phyloP scores from a whole-genome alignment of 805 yeast species.

The Kodamaea fukazawae region DNA sequence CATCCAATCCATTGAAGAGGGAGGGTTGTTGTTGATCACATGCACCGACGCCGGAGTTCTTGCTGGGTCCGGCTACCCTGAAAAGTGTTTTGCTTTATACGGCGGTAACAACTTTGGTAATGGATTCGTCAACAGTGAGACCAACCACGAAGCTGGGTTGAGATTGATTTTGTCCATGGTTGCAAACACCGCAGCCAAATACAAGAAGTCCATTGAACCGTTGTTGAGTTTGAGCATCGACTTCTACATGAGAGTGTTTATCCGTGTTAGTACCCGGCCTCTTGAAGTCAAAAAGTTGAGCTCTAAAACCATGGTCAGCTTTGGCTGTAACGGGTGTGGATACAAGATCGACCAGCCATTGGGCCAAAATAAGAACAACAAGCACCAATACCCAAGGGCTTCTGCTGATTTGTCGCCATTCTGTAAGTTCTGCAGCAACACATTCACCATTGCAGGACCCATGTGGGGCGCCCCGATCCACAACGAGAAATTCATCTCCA shows the following conservation, averaged over 20 bases:
- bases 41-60: conserved; percentile 95
- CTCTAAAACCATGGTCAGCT: conserved; percentile 71
- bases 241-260: conserved; percentile 84
- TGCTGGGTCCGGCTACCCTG: conserved; percentile 96
- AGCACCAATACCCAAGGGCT: conserved; percentile 57
- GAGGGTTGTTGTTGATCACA: conserved; percentile 83
- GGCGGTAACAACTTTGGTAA: conserved; percentile 88
- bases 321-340: conserved; percentile 87
- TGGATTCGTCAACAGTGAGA: conserved; percentile 49
- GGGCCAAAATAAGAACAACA: conserved; percentile 54
- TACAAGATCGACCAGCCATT: conserved; percentile 66
- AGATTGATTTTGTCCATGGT: conserved; percentile 77
- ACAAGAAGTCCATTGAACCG: conserved; percentile 86
- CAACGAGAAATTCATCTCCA: conserved; percentile 60
- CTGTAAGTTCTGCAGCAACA: conserved; percentile 69
- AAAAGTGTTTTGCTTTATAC: conserved; percentile 89
- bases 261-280: conserved; percentile 76
- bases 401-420: conserved; percentile 46
- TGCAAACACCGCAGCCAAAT: conserved; percentile 82
- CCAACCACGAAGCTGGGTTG: conserved; percentile 90
- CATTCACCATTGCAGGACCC: conserved; percentile 87
- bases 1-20: conserved; percentile 75
- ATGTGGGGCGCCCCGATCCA: conserved; percentile 83
- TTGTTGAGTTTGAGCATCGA: conserved; percentile 82
- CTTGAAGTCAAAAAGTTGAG: conserved; percentile 76